Conservation (phyloP, 257 asterid species). For the Craterostigma plantagineum region DNA sequence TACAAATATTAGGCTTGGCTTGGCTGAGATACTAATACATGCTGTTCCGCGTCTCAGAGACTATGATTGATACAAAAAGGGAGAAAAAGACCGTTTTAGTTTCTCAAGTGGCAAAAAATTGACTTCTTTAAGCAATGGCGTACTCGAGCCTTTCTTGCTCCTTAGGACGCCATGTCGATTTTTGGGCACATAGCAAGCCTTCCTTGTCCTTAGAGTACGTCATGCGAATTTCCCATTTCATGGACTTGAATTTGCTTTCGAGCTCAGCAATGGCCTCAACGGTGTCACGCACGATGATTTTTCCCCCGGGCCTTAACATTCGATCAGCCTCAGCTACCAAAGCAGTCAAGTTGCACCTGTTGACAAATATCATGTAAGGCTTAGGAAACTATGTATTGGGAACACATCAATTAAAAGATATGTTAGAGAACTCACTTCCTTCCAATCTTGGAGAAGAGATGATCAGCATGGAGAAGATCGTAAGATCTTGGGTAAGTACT, state of each 20-base stretch:
- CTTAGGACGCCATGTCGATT: constrained; percentile 67
- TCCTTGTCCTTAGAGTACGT: constrained; percentile 75
- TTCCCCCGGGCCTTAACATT: constrained; percentile 83
- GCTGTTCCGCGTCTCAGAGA: too few relatives aligned
- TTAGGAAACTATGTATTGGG: neutral
- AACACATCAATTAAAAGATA: too few relatives aligned
- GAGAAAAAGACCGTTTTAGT: too few relatives aligned
- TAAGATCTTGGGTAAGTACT: constrained; percentile 93
- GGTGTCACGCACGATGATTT: constrained; percentile 65
- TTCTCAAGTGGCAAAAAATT: too few relatives aligned
- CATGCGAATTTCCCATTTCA: constrained; percentile 79
- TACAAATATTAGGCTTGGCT: too few relatives aligned
- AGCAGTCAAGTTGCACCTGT: constrained; percentile 58
- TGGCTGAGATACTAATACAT: too few relatives aligned
- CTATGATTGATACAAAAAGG: too few relatives aligned
- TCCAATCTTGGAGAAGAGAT: constrained; percentile 80
- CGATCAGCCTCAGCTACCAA: constrained; percentile 78
- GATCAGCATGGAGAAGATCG: constrained; percentile 99
- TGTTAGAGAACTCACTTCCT: constrained; percentile 42
- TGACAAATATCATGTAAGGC: too few relatives aligned
- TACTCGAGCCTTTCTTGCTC: constrained; percentile 41
- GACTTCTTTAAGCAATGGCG: constrained; percentile 32
- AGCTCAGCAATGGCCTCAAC: constrained; percentile 45
- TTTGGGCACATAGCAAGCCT: constrained; percentile 76
- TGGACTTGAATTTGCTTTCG: constrained; percentile 52